These are phyloP conservation scores for Coemansia sp. DNA, from an alignment of 192 early-diverging fungal genomes.

Conservation along the genomic window DNA sequence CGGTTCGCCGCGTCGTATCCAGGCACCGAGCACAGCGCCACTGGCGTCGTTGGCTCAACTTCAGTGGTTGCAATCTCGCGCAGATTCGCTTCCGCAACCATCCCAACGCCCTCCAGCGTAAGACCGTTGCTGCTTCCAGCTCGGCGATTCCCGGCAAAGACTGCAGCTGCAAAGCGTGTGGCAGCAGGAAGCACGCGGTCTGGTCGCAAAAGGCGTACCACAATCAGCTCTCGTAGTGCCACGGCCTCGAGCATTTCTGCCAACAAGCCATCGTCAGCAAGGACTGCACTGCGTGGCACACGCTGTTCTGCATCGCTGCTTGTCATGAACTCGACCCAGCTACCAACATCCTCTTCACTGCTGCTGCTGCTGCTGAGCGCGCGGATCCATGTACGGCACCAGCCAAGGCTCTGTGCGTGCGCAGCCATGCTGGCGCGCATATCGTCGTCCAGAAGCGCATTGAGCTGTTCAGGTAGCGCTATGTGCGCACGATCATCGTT, in stretches of 20 bases:
- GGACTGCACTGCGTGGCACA: slow-evolving; percentile 28
- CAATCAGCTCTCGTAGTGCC: slow-evolving; percentile 74
- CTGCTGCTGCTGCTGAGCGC: not conserved
- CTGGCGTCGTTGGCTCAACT: slow-evolving; percentile 68
- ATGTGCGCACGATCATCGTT: not conserved
- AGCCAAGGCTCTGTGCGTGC: slow-evolving; percentile 29
- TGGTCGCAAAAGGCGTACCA: slow-evolving; percentile 84
- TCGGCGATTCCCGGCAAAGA: slow-evolving; percentile 36
- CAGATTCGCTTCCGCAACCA: slow-evolving; percentile 68
- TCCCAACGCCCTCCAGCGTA: slow-evolving; percentile 13
- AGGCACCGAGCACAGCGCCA: slow-evolving; percentile 88
- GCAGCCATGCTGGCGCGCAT: slow-evolving; percentile 12
- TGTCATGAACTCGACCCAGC: slow-evolving; percentile 26
- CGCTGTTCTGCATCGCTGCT: slow-evolving; percentile 24
- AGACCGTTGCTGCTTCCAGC: not conserved
- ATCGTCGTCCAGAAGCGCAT: slow-evolving; percentile 28
- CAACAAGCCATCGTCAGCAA: slow-evolving; percentile 19
- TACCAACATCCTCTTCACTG: not conserved
- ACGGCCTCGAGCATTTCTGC: slow-evolving; percentile 30
- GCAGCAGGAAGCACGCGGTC: slow-evolving; percentile 83
- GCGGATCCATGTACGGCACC: slow-evolving; percentile 44
- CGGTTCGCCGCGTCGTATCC: slow-evolving; percentile 96
- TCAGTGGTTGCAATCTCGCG: slow-evolving; percentile 70
- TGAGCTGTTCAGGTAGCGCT: slow-evolving; percentile 20
- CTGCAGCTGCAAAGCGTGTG: slow-evolving; percentile 65